Evolutionary conservation across 2,329 filamentous ascomycete genomes (phyloP).

Genomic region (Epichloe sp.): DNA sequence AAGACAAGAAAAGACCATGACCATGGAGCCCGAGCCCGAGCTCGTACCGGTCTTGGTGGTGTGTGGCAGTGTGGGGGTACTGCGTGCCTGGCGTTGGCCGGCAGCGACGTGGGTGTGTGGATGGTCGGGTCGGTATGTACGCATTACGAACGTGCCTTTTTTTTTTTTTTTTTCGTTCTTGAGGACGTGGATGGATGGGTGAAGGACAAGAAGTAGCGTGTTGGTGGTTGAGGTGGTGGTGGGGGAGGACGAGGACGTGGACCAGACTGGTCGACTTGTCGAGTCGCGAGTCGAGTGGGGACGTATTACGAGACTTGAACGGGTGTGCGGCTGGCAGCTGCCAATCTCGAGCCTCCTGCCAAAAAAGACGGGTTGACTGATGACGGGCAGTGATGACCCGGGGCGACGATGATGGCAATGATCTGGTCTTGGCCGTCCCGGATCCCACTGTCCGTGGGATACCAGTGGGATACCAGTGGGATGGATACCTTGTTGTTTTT

Average conservation of each 20-base stretch:
- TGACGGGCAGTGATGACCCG: background rate
- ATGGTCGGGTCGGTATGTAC: background rate
- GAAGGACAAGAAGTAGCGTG: background rate
- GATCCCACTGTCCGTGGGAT: background rate
- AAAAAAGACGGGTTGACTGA: background rate
- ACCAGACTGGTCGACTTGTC: background rate
- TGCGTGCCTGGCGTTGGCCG: slow-evolving; percentile 3
- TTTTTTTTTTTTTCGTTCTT: background rate
- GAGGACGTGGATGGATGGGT: background rate
- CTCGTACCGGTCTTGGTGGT: slow-evolving; percentile 3
- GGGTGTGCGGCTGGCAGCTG: slow-evolving; percentile 3
- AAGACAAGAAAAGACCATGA: slow-evolving; percentile 4
- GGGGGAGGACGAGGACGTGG: no score
- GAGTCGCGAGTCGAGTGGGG: background rate
- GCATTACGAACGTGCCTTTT: no score
- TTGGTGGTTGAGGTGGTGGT: background rate
- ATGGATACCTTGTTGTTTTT: no score
- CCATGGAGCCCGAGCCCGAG: slow-evolving; percentile 6
- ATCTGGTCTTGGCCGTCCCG: no score
- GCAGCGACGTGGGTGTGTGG: slow-evolving; percentile 3
- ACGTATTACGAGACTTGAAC: background rate
- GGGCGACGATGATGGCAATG: background rate
- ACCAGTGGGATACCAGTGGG: no score
- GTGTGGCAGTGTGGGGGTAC: slow-evolving; percentile 4
- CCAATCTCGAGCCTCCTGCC: background rate